Base-by-base conservation (phyloP, 805 yeast genomes). In the Candida michaelii region DNA sequence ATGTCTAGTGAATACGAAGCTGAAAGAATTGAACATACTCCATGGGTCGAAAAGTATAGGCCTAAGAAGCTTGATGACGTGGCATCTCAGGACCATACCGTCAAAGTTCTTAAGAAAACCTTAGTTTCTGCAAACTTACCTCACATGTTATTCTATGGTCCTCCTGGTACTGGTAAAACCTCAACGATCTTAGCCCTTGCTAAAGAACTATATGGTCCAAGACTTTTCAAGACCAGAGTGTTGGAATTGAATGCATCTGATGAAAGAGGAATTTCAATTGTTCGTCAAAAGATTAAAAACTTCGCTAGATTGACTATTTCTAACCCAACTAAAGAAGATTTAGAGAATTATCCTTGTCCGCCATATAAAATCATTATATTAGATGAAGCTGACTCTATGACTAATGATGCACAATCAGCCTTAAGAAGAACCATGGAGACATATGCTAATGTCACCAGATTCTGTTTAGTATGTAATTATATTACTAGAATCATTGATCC, bases 301-400 rank as follows among this genome's bases (percentile, higher is more conserved):
- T 88, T 89, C 63, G 97, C 98, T 12, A 73, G 96, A 46, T 66
- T 89, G 34, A 77, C 89, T 0, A 88, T 90, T 1, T 83, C 97
- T 0, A 85, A 84, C 46, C 95, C 97, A 1, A 59, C 85, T 1
- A 69, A 73, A 12, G 83, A 81, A 30, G 93, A 85, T 53, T 63
- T 77, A 39, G 77, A 69, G 30, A 76, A 80, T 14, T 90, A 89
- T 65, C 97, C 98, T 1, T 91, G 98, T 59, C 98, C 99, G 1
- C 97, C 98, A 4, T 93, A 87, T 65, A 93, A 93, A 60, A 80
- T 93, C 54, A 85, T 93, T 49, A 87, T 93, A 32, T 66, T 93
- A 41, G 97, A 90, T 67, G 97, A 90, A 63, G 97, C 97, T 0
- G 97, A 93, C 62, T 88, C 96, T 10, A 93, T 93, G 97, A 93